These are phyloP conservation scores for Colletotrichum ledebouriae DNA, from an alignment of 2,329 filamentous ascomycete species.

Conservation along the genomic window DNA sequence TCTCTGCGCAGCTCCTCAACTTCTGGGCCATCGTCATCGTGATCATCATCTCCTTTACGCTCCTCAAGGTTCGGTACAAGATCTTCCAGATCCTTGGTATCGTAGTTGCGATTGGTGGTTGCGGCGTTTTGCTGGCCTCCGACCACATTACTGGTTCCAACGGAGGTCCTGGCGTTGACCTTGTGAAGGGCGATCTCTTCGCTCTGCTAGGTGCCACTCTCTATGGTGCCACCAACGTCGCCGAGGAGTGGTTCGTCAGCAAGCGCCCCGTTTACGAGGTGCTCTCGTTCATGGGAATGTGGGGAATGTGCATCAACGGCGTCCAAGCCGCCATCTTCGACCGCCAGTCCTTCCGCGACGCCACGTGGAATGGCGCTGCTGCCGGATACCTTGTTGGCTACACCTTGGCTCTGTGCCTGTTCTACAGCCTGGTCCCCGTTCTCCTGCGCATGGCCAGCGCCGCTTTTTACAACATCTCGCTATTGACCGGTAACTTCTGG, in stretches of 20 bases:
- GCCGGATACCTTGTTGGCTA: conserved; percentile 91
- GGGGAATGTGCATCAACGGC: conserved; percentile 91
- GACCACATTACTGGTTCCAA: conserved; percentile 87
- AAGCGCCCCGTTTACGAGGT: conserved; percentile 93
- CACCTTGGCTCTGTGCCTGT: conserved; percentile 84
- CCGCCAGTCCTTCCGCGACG: conserved; percentile 75
- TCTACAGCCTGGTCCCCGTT: conserved; percentile 89
- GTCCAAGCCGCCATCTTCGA: conserved; percentile 94
- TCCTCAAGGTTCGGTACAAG: conserved; percentile 92
- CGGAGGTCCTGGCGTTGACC: conserved; percentile 75
- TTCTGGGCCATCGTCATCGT: conserved; percentile 99
- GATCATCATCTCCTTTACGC: conserved; percentile 83
- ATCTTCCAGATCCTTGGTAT: conserved; percentile 88
- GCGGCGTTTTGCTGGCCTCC: conserved; percentile 86
- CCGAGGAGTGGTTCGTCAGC: conserved; percentile 94
- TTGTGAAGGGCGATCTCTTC: conserved; percentile 93
- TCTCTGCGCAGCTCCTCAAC: conserved; percentile 95
- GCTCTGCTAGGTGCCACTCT: conserved; percentile 89
- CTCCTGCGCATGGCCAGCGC: conserved; percentile 91
- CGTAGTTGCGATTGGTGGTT: conserved; percentile 89
- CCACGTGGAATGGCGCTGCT: conserved; percentile 76
- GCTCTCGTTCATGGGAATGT: conserved; percentile 89
- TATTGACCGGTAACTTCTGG: conserved; percentile 98
- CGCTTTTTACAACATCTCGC: conserved; percentile 95
- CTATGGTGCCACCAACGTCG: conserved; percentile 91